Evolutionary conservation across 441 rosid species (phyloP).

Genomic region (Hura crepitans): DNA sequence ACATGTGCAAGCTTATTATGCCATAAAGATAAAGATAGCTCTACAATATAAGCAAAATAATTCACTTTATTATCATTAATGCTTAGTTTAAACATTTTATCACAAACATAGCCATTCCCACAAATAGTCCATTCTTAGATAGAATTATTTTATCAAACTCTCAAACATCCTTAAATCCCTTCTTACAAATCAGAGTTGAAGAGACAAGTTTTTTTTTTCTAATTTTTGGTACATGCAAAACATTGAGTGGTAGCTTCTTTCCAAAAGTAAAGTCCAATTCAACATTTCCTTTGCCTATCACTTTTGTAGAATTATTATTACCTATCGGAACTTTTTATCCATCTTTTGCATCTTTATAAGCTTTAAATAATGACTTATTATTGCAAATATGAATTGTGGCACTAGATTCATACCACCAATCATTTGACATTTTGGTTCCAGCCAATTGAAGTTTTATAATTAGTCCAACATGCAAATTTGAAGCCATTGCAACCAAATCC

Average conservation of each 20-base stretch:
- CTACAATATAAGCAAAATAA: background rate
- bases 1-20: background rate
- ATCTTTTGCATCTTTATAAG: background rate
- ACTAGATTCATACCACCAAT: background rate
- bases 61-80: background rate
- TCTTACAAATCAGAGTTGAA: too few species aligned
- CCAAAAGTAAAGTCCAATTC: background rate
- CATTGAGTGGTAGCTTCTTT: slow-evolving; percentile 9
- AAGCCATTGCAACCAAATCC: too few species aligned
- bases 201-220: slow-evolving; percentile 1
- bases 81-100: slow-evolving; percentile 8
- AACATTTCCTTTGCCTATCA: background rate
- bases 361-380: too few species aligned
- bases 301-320: background rate
- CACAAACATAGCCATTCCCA: slow-evolving; percentile 4
- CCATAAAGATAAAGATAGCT: background rate
- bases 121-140: background rate
- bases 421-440: background rate
- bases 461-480: too few species aligned
- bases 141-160: too few species aligned
- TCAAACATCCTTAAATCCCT: too few species aligned
- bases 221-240: background rate
- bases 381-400: too few species aligned
- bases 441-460: too few species aligned
- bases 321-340: background rate